phyloP scores from a whole-genome alignment of 1,139 yeast species.

The Candida sp. region DNA sequence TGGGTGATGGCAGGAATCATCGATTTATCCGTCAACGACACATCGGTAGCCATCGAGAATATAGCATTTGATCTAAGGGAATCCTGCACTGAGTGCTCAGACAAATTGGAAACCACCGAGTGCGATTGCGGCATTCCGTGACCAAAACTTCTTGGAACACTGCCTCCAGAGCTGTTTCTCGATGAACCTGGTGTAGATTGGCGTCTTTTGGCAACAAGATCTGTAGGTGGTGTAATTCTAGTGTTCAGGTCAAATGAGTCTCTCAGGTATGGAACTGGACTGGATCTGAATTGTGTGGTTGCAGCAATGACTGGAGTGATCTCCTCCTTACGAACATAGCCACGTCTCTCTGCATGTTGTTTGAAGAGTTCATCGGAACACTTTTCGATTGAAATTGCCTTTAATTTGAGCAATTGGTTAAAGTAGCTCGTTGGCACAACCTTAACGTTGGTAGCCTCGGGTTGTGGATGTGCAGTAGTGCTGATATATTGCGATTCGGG shows the following conservation, averaged over 20 bases:
- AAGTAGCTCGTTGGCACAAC: slow-evolving; percentile 69
- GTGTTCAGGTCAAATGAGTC: slow-evolving; percentile 15
- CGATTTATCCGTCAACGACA: slow-evolving; percentile 70
- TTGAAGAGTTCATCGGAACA: slow-evolving; percentile 49
- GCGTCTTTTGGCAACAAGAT: slow-evolving; percentile 9
- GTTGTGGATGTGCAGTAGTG: slow-evolving; percentile 57
- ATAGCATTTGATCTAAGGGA: slow-evolving; percentile 37
- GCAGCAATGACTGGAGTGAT: slow-evolving; percentile 18
- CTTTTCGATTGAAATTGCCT: slow-evolving; percentile 46
- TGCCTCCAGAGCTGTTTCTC: slow-evolving; percentile 5
- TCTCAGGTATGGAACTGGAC: slow-evolving; percentile 6
- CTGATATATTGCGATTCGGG: slow-evolving; percentile 62
- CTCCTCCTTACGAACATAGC: slow-evolving; percentile 37
- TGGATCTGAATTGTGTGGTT: slow-evolving; percentile 4
- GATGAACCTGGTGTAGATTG: not conserved
- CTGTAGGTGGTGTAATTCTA: slow-evolving; percentile 22
- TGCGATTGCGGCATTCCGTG: slow-evolving; percentile 21
- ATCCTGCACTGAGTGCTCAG: slow-evolving; percentile 32
- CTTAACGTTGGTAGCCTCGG: slow-evolving; percentile 62
- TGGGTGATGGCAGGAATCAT: slow-evolving; percentile 84
- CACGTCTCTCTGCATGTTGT: slow-evolving; percentile 53
- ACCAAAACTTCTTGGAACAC: not conserved
- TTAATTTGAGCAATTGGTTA: slow-evolving; percentile 54
- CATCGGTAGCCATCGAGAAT: slow-evolving; percentile 69
- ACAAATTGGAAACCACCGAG: slow-evolving; percentile 36